phyloP scores from a whole-genome alignment of 176 grass and related monocot species.

The Poa pratensis region DNA sequence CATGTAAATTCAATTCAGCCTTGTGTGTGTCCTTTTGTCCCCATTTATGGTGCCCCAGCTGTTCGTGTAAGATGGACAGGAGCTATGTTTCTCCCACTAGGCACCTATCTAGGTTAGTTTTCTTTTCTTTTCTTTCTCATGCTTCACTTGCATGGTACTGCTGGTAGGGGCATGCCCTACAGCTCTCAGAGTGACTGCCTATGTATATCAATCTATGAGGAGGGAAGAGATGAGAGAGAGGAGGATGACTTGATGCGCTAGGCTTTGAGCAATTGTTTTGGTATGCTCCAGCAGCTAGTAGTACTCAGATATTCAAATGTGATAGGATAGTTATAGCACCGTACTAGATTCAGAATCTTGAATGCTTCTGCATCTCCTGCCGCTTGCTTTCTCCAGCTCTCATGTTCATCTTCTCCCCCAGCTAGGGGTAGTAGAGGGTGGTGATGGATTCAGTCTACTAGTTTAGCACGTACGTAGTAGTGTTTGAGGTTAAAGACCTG shows the following conservation, averaged over 20 bases:
- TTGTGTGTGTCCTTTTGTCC: constrained; percentile 51
- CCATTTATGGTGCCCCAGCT: constrained; percentile 55
- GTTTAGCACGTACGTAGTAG: background rate
- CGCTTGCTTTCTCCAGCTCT: constrained; percentile 29
- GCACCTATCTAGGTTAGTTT: constrained; percentile 34
- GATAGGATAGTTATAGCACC: constrained; percentile 17
- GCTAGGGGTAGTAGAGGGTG: background rate
- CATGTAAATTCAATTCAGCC: constrained; percentile 47
- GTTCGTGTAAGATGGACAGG: constrained; percentile 38
- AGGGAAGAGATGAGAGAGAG: background rate
- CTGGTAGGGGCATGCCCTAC: constrained; percentile 23
- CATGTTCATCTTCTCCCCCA: constrained; percentile 9
- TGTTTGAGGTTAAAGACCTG: background rate
- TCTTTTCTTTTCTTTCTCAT: background rate
- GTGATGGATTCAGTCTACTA: background rate
- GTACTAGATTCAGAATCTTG: constrained; percentile 33
- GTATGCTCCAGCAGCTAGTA: background rate
- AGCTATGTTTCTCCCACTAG: constrained; percentile 29
- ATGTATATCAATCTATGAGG: background rate
- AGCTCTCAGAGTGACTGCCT: background rate
- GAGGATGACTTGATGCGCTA: background rate
- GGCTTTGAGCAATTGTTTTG: constrained; percentile 22
- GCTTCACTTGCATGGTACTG: background rate
- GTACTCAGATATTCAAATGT: constrained; percentile 20
- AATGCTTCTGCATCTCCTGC: constrained; percentile 42